Base-by-base conservation (phyloP, 129 eudicot genomes). In the Sambucus nigra region DNA sequence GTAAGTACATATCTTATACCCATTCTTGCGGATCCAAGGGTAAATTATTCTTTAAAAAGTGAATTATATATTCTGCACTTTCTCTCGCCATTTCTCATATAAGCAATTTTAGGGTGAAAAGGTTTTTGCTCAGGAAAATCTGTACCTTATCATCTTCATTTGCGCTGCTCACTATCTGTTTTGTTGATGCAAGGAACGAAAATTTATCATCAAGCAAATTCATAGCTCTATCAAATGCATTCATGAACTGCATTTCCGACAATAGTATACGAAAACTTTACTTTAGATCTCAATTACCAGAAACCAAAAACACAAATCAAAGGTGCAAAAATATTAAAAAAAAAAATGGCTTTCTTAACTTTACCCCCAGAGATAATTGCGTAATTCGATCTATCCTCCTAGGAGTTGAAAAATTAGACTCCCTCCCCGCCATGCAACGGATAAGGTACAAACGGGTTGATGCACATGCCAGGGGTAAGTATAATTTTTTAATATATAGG, bases 171-270 rank as follows among this genome's bases (percentile, higher is more conserved):
- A 92, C 95, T 13, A 92, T 74, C 66, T 79, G 99, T 40, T 92
- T 92, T 54, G 73, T 51, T 31, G 96, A 92, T 33, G 91, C 42
- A 23, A 92, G 96, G 75, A 92, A 86, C 15, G 79, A 78, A 57
- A 71, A 82, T 32, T 80, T 75, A 26, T 75, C 96, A 64, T 92
- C 99, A 17, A 82, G 80, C 69, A 73, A 70, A 68, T 92, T 92
- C 96, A 92, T 92, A 66, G 96, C 91, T 74, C 69, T 71, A 51
- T 92, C 82, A 55, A 92, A 92, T 42, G 84, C 82, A 62, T 80
- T 80, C 87, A 92, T 68, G 69, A 80, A 86, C 99, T 92, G 81
- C 84, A 74, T 69, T 54, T 55, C n/a, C 57, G 53, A 58, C 15
- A 38, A 54, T 26, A 29, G 60, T 27, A 31, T 32, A 53, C 29